These are phyloP conservation scores for Cryomyces antarcticus DNA, from an alignment of 495 filamentous ascomycete genomes.

Conservation along the genomic window DNA sequence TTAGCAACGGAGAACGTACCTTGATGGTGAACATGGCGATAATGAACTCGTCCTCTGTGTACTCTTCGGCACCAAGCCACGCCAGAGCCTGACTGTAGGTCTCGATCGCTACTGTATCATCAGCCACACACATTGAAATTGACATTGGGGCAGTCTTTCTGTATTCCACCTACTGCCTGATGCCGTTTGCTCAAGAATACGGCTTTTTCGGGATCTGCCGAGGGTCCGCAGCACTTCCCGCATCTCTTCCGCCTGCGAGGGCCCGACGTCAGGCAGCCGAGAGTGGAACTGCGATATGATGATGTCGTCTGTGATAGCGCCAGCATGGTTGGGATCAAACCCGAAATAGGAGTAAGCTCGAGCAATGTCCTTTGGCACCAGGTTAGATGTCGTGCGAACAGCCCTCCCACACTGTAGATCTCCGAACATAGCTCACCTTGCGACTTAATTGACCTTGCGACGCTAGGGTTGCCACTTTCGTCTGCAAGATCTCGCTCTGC, in stretches of 20 bases:
- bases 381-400: too few relatives aligned
- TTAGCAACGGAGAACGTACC: conserved; percentile 15
- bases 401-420: too few relatives aligned
- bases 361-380: conserved; percentile 8
- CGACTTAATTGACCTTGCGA: conserved; percentile 22
- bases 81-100: conserved; percentile 40
- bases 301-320: conserved; percentile 27
- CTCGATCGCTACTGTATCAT: conserved; percentile 23
- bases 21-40: conserved; percentile 37
- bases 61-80: conserved; percentile 31
- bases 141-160: too few relatives aligned
- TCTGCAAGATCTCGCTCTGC: conserved; percentile 21
- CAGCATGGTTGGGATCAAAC: conserved; percentile 18
- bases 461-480: conserved; percentile 19
- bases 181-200: conserved; percentile 4
- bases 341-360: conserved; percentile 34
- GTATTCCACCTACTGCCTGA: too few relatives aligned
- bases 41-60: conserved; percentile 38
- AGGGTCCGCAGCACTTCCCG: conserved; percentile 35
- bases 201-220: conserved; percentile 28
- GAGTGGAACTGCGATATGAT: conserved; percentile 38
- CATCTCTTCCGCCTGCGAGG: conserved; percentile 26
- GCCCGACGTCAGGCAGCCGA: conserved; percentile 24
- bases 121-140: not conserved
- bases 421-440: conserved; percentile 2